Conservation (phyloP, 108 stramenopile species). For the Discostella pseudostelligera region DNA sequence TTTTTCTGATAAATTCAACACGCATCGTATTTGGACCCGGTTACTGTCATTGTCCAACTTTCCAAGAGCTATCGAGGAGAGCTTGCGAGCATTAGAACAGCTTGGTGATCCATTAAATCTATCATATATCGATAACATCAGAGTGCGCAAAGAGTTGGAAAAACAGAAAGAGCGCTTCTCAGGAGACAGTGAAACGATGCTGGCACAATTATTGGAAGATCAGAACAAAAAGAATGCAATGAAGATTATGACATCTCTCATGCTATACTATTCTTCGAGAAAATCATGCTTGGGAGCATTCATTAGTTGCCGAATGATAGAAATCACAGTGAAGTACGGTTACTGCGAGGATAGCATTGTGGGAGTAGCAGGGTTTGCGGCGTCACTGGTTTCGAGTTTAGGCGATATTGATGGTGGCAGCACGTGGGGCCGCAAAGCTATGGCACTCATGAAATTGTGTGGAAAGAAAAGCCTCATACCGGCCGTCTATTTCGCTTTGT, state of each 20-base stretch:
- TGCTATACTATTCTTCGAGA: conserved; percentile 6
- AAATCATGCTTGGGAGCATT: neutral
- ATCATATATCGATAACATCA: neutral
- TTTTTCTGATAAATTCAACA: conserved; percentile 17
- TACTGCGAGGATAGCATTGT: conserved; percentile 17
- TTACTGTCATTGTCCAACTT: neutral
- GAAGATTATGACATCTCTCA: conserved; percentile 15
- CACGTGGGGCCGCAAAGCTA: conserved; percentile 12
- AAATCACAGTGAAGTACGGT: conserved; percentile 17
- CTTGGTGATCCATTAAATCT: conserved; percentile 22
- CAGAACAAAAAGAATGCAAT: conserved; percentile 2
- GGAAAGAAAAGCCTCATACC: neutral
- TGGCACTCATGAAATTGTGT: conserved; percentile 17
- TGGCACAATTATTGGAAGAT: conserved; percentile 4
- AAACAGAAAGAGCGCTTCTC: conserved; percentile 9
- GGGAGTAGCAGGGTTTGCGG: conserved; percentile 11
- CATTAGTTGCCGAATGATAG: conserved; percentile 18
- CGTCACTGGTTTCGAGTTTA: conserved; percentile 8
- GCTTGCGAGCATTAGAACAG: conserved; percentile 10
- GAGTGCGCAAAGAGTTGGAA: conserved; percentile 2
- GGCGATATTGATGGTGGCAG: conserved; percentile 24
- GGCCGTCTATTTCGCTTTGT: neutral
- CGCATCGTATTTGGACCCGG: conserved; percentile 13
- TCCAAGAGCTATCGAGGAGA: conserved; percentile 14
- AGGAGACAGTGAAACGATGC: neutral